phyloP scores from a whole-genome alignment of 2,329 filamentous ascomycete species.

The Clonostachys rhizophaga region DNA sequence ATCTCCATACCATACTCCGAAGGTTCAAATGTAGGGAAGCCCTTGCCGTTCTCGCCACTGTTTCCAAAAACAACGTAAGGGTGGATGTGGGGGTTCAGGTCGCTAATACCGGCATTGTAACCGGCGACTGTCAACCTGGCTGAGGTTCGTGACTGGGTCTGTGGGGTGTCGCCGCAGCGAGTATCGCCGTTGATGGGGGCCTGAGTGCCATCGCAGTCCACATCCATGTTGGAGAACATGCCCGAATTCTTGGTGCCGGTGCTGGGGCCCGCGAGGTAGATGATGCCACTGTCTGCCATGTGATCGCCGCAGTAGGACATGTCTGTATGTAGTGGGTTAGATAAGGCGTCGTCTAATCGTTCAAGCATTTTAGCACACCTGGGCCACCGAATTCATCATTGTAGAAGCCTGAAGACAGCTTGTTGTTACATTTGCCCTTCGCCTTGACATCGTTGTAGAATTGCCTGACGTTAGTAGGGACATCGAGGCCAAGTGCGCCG shows the following conservation, averaged over 20 bases:
- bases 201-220: slow-evolving; percentile 52
- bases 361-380: neutral
- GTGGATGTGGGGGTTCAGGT: slow-evolving; percentile 46
- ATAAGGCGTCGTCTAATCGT: no score
- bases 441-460: neutral
- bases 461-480: neutral
- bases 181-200: slow-evolving; percentile 27
- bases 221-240: slow-evolving; percentile 48
- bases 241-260: slow-evolving; percentile 5
- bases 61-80: slow-evolving; percentile 53
- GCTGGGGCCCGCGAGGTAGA: slow-evolving; percentile 36
- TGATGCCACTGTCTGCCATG: slow-evolving; percentile 23
- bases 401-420: neutral
- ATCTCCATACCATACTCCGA: slow-evolving; percentile 34
- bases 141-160: slow-evolving; percentile 34
- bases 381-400: neutral
- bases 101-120: slow-evolving; percentile 27
- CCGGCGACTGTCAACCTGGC: slow-evolving; percentile 29
- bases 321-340: neutral
- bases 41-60: slow-evolving; percentile 20
- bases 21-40: slow-evolving; percentile 31
- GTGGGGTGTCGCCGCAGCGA: slow-evolving; percentile 33
- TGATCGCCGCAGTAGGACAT: slow-evolving; percentile 35
- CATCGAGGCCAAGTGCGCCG: neutral
- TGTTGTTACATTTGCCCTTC: neutral